Evolutionary conservation across 768 basidiomycete species (phyloP), one percentile per base, ranked within the genome.

Genomic region (Suillus luteus): DNA sequence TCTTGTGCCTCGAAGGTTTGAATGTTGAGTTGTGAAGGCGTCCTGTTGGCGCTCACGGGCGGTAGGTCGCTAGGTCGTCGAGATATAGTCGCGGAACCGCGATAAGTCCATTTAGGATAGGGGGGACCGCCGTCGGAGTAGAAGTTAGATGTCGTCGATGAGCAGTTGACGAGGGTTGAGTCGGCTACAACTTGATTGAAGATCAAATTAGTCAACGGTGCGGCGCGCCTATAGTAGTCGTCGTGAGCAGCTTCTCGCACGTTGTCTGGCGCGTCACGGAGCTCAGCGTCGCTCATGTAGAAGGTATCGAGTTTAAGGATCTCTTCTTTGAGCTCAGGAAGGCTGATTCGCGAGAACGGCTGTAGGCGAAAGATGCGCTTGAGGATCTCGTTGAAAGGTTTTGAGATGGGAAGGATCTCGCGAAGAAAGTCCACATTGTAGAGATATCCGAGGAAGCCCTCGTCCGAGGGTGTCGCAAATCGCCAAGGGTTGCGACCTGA

Each of bases 401-500:
- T 67, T 11, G 92, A 93, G 69, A 95, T 90, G 35, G 92, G 92
- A 22, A 95, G 82, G 65, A 87, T 85, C 22, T 82, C 75, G 55
- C 82, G 82, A 44, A 95, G 83, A 71, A 86, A 89, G 68, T 90
- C 77, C 52, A 78, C 80, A 70, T 93, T 80, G 65, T 82, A 77
- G 64, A 90, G 73, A 78, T 81, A 95, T 15, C 85, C 82, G 10
- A 79, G 71, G 78, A 89, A 95, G 63, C 85, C 87, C 58, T 85
- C 83, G 77, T 95, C 92, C 35, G 76, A 81, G 65, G 79, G 80
- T 67, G 80, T 84, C 4, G 92, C 91, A 68, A 84, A 82, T 60
- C 83, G 80, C 94, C 93, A 95, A 12, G 91, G 91, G 67, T 87
- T 88, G 59, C 57, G 69, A 19, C 88, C 88, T 61, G 88, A 88